phyloP scores from a whole-genome alignment of 75 land plant species.

The Pinus tabuliformis region DNA sequence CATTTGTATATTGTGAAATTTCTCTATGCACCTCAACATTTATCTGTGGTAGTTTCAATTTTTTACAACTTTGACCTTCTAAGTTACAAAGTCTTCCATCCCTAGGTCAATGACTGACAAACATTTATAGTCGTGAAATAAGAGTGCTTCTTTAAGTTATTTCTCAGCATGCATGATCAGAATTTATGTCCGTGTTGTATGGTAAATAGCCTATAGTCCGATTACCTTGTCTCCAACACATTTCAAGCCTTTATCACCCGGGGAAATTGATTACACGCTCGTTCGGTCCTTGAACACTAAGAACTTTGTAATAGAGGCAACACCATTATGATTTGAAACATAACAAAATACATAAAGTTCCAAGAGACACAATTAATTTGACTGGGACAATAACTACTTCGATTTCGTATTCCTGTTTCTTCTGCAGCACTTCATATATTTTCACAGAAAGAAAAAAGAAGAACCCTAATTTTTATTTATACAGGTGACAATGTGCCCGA shows the following conservation, averaged over 20 bases:
- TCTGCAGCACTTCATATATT: background rate
- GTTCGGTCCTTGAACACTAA: no score
- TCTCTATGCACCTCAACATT: no score
- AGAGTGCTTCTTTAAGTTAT: background rate
- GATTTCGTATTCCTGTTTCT: background rate
- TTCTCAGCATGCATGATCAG: no score
- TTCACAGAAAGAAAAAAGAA: background rate
- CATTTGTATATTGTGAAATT: background rate
- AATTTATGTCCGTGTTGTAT: no score
- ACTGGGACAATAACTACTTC: background rate
- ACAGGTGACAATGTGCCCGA: background rate
- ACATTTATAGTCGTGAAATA: background rate
- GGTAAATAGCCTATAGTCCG: no score
- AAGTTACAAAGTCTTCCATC: background rate
- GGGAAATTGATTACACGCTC: no score
- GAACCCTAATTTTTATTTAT: background rate
- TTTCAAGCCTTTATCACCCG: no score
- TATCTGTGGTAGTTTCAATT: background rate
- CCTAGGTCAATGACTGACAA: background rate
- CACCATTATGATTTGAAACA: no score
- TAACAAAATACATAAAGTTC: background rate
- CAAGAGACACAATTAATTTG: background rate
- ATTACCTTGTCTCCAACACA: no score
- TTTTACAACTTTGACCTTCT: background rate
- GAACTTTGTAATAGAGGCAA: no score